These are phyloP conservation scores for Chlamydomonas sp. DNA, from an alignment of 139 green algal genomes.

Conservation along the genomic window DNA sequence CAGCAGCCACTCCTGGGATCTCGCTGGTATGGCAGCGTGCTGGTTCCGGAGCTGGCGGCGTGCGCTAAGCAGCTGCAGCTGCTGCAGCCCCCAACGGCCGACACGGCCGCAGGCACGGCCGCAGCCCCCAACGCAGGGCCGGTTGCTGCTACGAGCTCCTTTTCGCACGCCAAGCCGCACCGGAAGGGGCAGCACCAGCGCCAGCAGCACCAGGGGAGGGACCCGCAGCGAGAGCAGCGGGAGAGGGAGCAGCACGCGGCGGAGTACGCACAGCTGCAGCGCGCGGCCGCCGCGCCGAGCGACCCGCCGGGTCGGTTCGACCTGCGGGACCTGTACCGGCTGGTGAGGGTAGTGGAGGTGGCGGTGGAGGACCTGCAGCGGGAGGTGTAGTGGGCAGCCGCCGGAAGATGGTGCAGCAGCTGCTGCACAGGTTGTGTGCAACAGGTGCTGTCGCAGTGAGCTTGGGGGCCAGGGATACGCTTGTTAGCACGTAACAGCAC, in stretches of 20 bases:
- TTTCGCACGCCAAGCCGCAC: too few relatives aligned
- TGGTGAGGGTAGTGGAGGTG: slow-evolving; percentile 28
- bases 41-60: slow-evolving; percentile 9
- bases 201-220: too few relatives aligned
- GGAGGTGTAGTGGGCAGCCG: background rate
- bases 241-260: background rate
- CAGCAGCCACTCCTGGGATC: background rate
- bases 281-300: background rate
- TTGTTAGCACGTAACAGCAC: too few relatives aligned
- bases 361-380: slow-evolving; percentile 23
- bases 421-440: too few relatives aligned
- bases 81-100: background rate
- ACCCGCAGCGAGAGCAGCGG: background rate
- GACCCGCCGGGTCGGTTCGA: slow-evolving; percentile 28
- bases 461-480: too few relatives aligned
- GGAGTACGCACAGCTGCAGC: background rate
- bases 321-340: slow-evolving; percentile 36
- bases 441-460: too few relatives aligned
- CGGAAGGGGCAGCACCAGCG: too few relatives aligned
- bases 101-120: background rate
- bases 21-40: slow-evolving; percentile 12
- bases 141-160: background rate
- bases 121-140: background rate
- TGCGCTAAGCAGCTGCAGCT: slow-evolving; percentile 3
- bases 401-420: background rate